These are phyloP conservation scores for Phytopythium helicoides DNA, from an alignment of 352 stramenopile genomes.

Conservation along the genomic window DNA sequence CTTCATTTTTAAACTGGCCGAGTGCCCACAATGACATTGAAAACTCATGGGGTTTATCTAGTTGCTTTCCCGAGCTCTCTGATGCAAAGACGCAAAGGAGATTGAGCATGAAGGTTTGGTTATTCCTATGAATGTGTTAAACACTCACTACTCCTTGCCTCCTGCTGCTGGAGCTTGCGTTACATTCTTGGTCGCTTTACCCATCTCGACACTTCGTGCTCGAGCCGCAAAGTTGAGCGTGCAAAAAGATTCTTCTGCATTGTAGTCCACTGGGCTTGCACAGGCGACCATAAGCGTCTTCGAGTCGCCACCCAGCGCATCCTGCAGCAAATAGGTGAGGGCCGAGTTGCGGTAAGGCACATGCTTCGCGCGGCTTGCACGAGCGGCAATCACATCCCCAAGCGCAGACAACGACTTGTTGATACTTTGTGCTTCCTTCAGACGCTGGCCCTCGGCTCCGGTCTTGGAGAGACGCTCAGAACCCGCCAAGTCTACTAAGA, in stretches of 20 bases:
- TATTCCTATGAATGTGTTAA: too few species aligned
- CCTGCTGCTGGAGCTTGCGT: slow-evolving; percentile 28
- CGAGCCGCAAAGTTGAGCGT: slow-evolving; percentile 91
- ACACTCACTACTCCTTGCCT: slow-evolving; percentile 4
- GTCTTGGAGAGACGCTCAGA: slow-evolving; percentile 91
- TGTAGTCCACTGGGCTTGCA: slow-evolving; percentile 88
- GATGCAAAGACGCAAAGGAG: too few species aligned
- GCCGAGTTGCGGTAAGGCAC: slow-evolving; percentile 95
- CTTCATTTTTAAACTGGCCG: too few species aligned
- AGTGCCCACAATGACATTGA: too few species aligned
- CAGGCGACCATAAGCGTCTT: slow-evolving; percentile 95
- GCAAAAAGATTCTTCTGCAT: slow-evolving; percentile 91
- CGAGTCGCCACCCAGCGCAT: slow-evolving; percentile 88
- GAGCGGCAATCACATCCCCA: slow-evolving; percentile 95
- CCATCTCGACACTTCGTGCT: slow-evolving; percentile 88
- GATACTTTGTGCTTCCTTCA: slow-evolving; percentile 93
- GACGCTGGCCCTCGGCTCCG: slow-evolving; percentile 71
- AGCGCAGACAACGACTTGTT: slow-evolving; percentile 95
- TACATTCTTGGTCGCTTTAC: slow-evolving; percentile 86
- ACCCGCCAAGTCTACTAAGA: slow-evolving; percentile 89
- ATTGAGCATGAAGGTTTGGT: too few species aligned
- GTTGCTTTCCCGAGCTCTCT: too few species aligned
- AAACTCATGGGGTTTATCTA: too few species aligned
- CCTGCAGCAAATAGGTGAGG: slow-evolving; percentile 92
- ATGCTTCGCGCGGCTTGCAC: slow-evolving; percentile 87